A percentile compares a stretch with the other conserved stretches of the same genome.
Conservation (phyloP, 192 early-diverging fungal genomes). For the Coemansia sp. region DNA sequence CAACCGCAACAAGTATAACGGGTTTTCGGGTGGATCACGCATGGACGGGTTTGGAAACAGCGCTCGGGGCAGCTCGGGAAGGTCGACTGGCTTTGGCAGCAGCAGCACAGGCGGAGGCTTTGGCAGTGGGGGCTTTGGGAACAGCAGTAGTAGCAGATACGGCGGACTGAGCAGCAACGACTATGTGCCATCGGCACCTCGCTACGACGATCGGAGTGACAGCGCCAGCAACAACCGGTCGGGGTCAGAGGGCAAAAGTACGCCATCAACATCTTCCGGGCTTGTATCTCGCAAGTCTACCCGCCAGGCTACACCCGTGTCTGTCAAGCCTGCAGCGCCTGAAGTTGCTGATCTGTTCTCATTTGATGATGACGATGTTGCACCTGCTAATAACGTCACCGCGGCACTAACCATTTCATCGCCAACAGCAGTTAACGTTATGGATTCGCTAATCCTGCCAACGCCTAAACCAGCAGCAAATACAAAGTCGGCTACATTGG, state of each 20-base stretch:
- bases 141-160: constrained; percentile 26
- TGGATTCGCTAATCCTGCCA: constrained; percentile 12
- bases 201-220: constrained; percentile 34
- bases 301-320: constrained; percentile 27
- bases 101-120: constrained; percentile 60
- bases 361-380: constrained; percentile 52
- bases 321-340: constrained; percentile 29
- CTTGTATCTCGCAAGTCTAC: constrained; percentile 27
- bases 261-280: constrained; percentile 22
- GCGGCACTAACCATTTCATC: constrained; percentile 29
- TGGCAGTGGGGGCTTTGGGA: constrained; percentile 57
- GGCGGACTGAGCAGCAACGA: constrained; percentile 43
- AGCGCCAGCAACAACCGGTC: constrained; percentile 33
- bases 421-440: constrained; percentile 4
- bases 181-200: constrained; percentile 20
- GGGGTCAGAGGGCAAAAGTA: constrained; percentile 23
- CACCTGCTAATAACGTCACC: constrained; percentile 14
- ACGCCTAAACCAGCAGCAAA: constrained; percentile 15
- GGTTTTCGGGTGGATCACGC: constrained; percentile 61
- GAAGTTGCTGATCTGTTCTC: constrained; percentile 49
- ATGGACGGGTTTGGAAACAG: constrained; percentile 18
- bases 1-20: constrained; percentile 86
- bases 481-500: constrained; percentile 11
- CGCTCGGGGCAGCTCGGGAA: constrained; percentile 10
- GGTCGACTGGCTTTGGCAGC: constrained; percentile 68